Percentiles rank a stretch among this genome's conserved stretches.
These are phyloP conservation scores for Lumnitzera littorea DNA, from an alignment of 345 rosid species.

Conservation along the genomic window DNA sequence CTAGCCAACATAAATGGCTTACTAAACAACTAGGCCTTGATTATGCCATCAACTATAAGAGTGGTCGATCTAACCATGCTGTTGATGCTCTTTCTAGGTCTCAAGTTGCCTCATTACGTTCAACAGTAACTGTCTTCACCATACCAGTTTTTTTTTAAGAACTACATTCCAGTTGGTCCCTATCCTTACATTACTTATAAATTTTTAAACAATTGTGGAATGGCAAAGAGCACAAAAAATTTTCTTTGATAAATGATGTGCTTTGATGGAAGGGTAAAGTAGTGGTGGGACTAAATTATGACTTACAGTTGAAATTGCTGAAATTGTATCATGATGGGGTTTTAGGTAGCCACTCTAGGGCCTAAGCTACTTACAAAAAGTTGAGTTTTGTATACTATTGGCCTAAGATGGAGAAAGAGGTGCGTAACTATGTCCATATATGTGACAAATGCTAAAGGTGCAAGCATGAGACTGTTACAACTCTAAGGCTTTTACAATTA, in stretches of 20 bases:
- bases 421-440: background rate
- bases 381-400: too few relatives aligned
- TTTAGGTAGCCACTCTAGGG: too few relatives aligned
- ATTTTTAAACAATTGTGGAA: too few relatives aligned
- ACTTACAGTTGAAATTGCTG: background rate
- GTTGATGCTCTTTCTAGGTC: background rate
- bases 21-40: background rate
- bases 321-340: too few relatives aligned
- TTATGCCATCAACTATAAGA: background rate
- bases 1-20: constrained; percentile 6
- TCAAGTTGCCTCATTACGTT: background rate
- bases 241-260: background rate
- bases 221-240: background rate
- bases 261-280: background rate
- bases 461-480: too few relatives aligned
- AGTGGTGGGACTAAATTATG: background rate
- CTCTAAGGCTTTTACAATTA: too few relatives aligned
- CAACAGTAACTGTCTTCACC: too few relatives aligned
- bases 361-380: too few relatives aligned
- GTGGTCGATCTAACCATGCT: background rate
- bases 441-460: background rate
- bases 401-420: too few relatives aligned
- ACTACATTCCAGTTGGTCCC: too few relatives aligned
- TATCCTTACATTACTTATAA: too few relatives aligned
- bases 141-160: too few relatives aligned